Conservation (phyloP, 192 early-diverging fungal species). For the Polychytrium aggregatum region DNA sequence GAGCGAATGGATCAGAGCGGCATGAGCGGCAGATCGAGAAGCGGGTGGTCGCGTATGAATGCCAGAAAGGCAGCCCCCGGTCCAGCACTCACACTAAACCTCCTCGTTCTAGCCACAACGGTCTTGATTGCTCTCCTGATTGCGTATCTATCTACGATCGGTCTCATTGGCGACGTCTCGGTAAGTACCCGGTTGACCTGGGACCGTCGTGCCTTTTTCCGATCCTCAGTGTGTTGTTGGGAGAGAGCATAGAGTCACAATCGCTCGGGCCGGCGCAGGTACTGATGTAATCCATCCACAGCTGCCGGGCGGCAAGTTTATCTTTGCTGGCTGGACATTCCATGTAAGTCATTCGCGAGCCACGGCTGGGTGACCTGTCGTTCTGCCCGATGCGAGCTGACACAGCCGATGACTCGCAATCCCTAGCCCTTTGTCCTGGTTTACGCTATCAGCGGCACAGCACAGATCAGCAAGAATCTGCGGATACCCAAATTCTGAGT, state of each 20-base stretch:
- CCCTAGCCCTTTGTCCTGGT: slow-evolving; percentile 60
- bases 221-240: too few species aligned
- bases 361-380: too few species aligned
- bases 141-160: slow-evolving; percentile 46
- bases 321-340: slow-evolving; percentile 52
- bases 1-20: too few species aligned
- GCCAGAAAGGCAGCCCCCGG: too few species aligned
- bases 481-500: slow-evolving; percentile 73
- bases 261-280: too few species aligned
- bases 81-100: slow-evolving; percentile 3
- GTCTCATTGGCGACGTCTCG: slow-evolving; percentile 14
- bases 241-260: slow-evolving; percentile 26
- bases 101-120: neutral
- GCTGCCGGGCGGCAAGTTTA: slow-evolving; percentile 42
- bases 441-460: slow-evolving; percentile 65
- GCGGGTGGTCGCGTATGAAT: too few species aligned
- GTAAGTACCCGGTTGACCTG: slow-evolving; percentile 34
- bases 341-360: slow-evolving; percentile 34
- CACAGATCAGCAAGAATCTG: slow-evolving; percentile 69
- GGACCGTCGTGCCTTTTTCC: too few species aligned
- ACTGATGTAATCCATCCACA: too few species aligned
- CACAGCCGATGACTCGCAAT: too few species aligned
- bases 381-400: too few species aligned
- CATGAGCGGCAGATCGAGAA: too few species aligned
- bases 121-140: slow-evolving; percentile 41